Percentiles rank a stretch among this genome's conserved stretches.
Evolutionary conservation across 306 rosid genomes (phyloP).

Genomic region (Oemleria cerasiformis): DNA sequence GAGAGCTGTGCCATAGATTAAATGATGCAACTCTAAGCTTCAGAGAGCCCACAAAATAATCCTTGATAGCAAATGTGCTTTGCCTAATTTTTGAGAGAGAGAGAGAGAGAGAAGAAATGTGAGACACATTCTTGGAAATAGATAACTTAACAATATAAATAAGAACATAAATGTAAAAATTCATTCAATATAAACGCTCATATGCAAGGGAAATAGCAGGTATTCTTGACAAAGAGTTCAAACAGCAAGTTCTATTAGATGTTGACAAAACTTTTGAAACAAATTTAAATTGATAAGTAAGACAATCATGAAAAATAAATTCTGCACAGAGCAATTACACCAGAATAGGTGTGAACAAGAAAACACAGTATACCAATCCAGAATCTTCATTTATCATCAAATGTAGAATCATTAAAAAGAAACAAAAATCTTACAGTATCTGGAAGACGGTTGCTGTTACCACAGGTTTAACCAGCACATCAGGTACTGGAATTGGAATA

Average conservation of each 20-base stretch:
- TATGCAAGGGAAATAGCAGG: neutral
- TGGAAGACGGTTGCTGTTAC: slow-evolving; percentile 63
- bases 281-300: neutral
- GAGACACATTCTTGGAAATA: neutral
- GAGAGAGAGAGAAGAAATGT: neutral
- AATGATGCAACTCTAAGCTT: slow-evolving; percentile 61
- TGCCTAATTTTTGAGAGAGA: slow-evolving; percentile 35
- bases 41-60: slow-evolving; percentile 45
- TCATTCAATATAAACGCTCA: neutral
- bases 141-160: neutral
- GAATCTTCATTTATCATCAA: too few species aligned
- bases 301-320: neutral
- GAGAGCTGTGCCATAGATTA: slow-evolving; percentile 63
- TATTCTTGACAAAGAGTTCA: neutral
- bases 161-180: neutral
- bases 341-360: neutral
- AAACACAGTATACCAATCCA: neutral
- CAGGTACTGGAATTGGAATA: slow-evolving; percentile 44
- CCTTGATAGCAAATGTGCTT: slow-evolving; percentile 47
- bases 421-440: slow-evolving; percentile 55
- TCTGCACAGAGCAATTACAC: neutral
- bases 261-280: neutral
- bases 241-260: neutral
- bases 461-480: slow-evolving; percentile 61
- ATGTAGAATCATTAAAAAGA: neutral